Conservation (phyloP, 345 rosid species). For the Eucalyptus sp. region DNA sequence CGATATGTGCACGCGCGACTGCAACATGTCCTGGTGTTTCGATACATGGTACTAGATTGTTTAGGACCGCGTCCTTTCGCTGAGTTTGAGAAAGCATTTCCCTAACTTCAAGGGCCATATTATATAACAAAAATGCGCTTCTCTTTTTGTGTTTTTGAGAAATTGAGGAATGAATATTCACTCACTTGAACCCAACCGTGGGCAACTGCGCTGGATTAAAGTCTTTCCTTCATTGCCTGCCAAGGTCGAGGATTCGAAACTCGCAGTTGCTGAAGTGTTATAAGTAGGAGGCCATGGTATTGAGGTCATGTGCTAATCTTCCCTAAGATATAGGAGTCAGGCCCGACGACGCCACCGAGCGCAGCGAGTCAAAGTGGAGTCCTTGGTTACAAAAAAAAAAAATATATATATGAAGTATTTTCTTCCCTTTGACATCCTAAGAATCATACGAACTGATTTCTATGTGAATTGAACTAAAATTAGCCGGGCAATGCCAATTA, state of each 20-base stretch:
- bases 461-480: neutral
- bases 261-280: no score
- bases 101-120: neutral
- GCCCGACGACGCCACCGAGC: accelerated
- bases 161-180: neutral
- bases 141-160: neutral
- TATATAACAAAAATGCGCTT: neutral
- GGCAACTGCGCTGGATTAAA: no score
- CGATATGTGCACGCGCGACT: neutral
- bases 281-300: no score
- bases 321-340: accelerated
- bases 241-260: no score
- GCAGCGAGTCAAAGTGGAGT: no score
- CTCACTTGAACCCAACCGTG: neutral
- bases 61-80: neutral
- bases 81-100: neutral
- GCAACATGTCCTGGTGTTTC: neutral
- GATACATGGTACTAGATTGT: neutral
- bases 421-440: neutral
- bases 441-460: neutral
- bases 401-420: neutral
- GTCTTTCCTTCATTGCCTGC: no score
- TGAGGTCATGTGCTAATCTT: no score
- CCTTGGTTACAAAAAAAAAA: no score
- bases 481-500: neutral